A percentile compares a stretch with the other conserved stretches of the same genome.
These are phyloP conservation scores for Sophora flavescens DNA, from an alignment of 306 rosid genomes.

Conservation along the genomic window DNA sequence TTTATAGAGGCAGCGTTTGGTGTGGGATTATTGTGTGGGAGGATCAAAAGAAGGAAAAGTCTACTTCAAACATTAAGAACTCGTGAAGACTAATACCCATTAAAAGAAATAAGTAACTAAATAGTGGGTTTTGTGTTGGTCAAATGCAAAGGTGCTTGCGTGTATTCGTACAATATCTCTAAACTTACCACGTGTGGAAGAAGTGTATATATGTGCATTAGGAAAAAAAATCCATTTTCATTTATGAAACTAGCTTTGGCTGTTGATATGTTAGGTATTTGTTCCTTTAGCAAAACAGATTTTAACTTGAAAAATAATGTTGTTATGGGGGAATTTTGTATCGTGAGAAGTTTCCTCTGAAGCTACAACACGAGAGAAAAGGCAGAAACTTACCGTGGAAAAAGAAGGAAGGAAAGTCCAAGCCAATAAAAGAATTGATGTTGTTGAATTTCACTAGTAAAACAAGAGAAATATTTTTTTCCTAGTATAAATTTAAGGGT, in stretches of 20 bases:
- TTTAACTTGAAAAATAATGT: neutral
- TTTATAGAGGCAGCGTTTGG: conserved; percentile 40
- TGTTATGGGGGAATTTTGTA: neutral
- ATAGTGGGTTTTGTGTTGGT: conserved; percentile 38
- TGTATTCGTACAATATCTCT: neutral
- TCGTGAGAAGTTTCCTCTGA: neutral
- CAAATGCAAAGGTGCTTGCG: conserved; percentile 52
- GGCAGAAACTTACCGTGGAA: neutral
- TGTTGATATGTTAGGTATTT: conserved; percentile 26
- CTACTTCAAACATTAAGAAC: conserved; percentile 43
- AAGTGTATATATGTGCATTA: neutral
- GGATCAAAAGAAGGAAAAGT: conserved; percentile 36
- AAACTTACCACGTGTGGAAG: conserved; percentile 46
- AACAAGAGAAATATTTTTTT: too few species aligned
- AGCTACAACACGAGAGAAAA: conserved; percentile 4
- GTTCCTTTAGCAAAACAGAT: conserved; percentile 28
- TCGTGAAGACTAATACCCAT: neutral
- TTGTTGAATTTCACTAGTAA: too few species aligned
- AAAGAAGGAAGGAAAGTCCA: conserved; percentile 18
- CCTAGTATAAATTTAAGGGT: too few species aligned
- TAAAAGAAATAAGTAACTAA: neutral
- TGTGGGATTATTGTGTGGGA: neutral
- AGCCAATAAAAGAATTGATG: neutral
- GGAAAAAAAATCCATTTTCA: neutral
- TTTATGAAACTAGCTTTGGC: neutral